Evolutionary conservation across 768 basidiomycete species (phyloP).

Genomic region (Tylopilus rubrobrunneus): DNA sequence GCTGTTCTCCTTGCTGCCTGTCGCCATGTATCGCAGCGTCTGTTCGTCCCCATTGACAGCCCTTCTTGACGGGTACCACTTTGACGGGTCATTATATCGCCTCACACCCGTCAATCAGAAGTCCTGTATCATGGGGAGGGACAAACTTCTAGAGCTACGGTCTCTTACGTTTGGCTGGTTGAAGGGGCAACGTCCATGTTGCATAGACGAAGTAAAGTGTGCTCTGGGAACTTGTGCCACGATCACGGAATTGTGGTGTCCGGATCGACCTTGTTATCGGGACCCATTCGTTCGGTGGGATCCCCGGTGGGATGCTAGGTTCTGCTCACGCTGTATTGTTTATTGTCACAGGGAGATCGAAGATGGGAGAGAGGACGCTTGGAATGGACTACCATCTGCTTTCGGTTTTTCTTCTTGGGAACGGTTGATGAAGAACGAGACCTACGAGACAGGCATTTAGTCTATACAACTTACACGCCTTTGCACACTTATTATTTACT

Average conservation of each 20-base stretch:
- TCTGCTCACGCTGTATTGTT: slow-evolving; percentile 17
- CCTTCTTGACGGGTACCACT: slow-evolving; percentile 24
- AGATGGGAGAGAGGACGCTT: slow-evolving; percentile 24
- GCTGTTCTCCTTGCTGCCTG: slow-evolving; percentile 19
- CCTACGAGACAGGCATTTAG: slow-evolving; percentile 4
- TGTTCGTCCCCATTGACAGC: slow-evolving; percentile 17
- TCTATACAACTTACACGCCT: no score
- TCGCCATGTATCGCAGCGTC: slow-evolving; percentile 24
- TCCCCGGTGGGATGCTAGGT: slow-evolving; percentile 18
- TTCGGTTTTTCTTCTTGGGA: slow-evolving; percentile 20
- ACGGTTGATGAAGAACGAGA: neutral
- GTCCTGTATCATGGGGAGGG: slow-evolving; percentile 22
- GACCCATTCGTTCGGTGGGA: slow-evolving; percentile 24
- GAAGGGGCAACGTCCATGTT: slow-evolving; percentile 11
- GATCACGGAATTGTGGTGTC: slow-evolving; percentile 21
- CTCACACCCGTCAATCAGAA: slow-evolving; percentile 23
- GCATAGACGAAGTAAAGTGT: slow-evolving; percentile 19
- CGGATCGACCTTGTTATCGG: slow-evolving; percentile 15
- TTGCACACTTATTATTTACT: neutral
- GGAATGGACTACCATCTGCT: slow-evolving; percentile 17
- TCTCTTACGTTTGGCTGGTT: slow-evolving; percentile 20
- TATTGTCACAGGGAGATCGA: slow-evolving; percentile 26
- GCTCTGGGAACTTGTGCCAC: slow-evolving; percentile 20
- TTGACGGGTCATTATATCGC: slow-evolving; percentile 11
- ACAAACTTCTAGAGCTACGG: slow-evolving; percentile 21